A percentile compares a stretch with the other conserved stretches of the same genome.
These are phyloP conservation scores for Microcyclospora pomicola DNA, from an alignment of 2,329 filamentous ascomycete species.

Conservation along the genomic window DNA sequence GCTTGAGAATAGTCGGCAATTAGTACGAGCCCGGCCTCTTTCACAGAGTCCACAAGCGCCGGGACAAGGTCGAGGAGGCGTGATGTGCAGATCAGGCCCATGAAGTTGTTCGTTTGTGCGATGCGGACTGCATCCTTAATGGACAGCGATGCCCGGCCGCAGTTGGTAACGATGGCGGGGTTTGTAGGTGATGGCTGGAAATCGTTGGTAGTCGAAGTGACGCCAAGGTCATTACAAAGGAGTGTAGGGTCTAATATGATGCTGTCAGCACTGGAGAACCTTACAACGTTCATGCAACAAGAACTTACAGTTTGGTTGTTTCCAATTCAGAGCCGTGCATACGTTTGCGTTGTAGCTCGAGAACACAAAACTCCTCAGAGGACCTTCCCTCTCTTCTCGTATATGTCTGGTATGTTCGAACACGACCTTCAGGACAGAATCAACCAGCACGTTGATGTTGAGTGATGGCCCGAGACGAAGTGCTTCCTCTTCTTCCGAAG, in stretches of 20 bases:
- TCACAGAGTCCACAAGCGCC: constrained; percentile 81
- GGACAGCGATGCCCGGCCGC: constrained; percentile 62
- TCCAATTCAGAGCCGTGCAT: constrained; percentile 95
- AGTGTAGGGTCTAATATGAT: constrained; percentile 60
- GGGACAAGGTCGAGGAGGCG: constrained; percentile 83
- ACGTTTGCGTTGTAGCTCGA: constrained; percentile 83
- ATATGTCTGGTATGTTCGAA: constrained; percentile 76
- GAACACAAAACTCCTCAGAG: constrained; percentile 79
- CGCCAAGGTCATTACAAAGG: constrained; percentile 71
- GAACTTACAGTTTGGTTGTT: constrained; percentile 78
- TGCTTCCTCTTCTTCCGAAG: constrained; percentile 53
- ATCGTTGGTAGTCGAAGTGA: constrained; percentile 7
- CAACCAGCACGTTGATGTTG: constrained; percentile 77
- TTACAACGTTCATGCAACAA: background rate
- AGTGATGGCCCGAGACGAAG: constrained; percentile 59
- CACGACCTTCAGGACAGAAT: constrained; percentile 68
- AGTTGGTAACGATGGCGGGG: constrained; percentile 35
- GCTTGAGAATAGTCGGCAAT: constrained; percentile 61
- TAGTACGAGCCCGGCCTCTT: constrained; percentile 81
- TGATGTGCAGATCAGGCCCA: constrained; percentile 87
- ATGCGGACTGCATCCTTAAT: constrained; percentile 92
- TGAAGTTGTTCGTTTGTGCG: constrained; percentile 92
- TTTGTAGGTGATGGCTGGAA: constrained; percentile 1
- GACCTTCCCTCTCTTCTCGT: constrained; percentile 51
- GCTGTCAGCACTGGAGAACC: background rate